These are phyloP conservation scores for Stachybotrys elegans DNA, from an alignment of 2,329 filamentous ascomycete species.

Conservation along the genomic window DNA sequence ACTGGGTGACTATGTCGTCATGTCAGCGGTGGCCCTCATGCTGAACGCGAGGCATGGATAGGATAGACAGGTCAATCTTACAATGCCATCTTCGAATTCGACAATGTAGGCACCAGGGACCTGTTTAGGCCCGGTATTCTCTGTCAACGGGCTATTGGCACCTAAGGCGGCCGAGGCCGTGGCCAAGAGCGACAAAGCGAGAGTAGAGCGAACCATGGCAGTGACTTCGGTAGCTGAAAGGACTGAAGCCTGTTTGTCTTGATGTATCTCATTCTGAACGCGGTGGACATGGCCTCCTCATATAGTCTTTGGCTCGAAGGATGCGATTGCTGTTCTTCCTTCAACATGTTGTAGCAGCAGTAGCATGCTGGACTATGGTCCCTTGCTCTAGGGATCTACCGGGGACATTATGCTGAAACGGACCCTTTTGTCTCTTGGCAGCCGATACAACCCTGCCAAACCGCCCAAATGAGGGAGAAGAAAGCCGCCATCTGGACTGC, in stretches of 20 bases:
- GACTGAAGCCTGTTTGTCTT: background rate
- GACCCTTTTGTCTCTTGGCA: no score
- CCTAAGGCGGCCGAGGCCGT: background rate
- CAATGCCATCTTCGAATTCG: background rate
- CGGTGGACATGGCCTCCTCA: background rate
- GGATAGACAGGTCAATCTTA: background rate
- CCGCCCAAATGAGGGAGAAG: no score
- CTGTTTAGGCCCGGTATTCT: background rate
- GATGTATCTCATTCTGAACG: background rate
- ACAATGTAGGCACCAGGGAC: conserved; percentile 1
- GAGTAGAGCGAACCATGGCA: background rate
- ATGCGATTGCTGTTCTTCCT: no score
- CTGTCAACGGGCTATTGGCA: background rate
- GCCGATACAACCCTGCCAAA: no score
- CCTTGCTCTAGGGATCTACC: no score
- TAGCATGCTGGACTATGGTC: no score
- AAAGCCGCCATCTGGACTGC: no score
- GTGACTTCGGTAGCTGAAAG: background rate
- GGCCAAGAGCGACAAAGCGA: background rate
- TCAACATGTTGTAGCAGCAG: no score
- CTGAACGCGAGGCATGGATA: background rate
- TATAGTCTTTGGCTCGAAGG: background rate
- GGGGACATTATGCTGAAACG: no score
- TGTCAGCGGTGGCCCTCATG: background rate
- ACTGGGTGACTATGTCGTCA: conserved; percentile 8